Evolutionary conservation across 1,284 basidiomycete genomes (phyloP).

Genomic region (Meripilus lineatus): DNA sequence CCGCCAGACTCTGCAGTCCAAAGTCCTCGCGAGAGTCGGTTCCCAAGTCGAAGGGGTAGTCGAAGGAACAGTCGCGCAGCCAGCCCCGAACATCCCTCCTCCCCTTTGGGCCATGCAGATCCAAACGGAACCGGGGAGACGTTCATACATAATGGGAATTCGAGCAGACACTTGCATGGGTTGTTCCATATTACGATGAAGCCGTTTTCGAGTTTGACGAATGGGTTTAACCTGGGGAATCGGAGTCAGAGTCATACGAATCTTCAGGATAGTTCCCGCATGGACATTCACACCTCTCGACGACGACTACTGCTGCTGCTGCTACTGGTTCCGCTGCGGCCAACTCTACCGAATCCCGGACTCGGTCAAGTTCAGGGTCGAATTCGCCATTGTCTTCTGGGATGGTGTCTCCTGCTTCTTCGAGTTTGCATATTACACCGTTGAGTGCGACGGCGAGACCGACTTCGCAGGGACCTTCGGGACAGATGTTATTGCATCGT

Average conservation of each 20-base stretch:
- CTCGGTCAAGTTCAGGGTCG: constrained; percentile 4
- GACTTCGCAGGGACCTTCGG: constrained; percentile 24
- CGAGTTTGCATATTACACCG: constrained; percentile 1
- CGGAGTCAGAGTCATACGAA: constrained; percentile 33
- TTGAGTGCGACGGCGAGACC: constrained; percentile 17
- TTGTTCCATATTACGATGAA: constrained; percentile 62
- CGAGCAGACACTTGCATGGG: constrained; percentile 45
- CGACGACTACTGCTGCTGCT: constrained; percentile 7
- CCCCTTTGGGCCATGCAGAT: too few relatives aligned
- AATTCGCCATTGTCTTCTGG: constrained; percentile 12
- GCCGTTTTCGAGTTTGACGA: constrained; percentile 43
- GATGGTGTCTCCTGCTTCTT: constrained; percentile 3
- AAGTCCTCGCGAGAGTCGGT: constrained; percentile 8
- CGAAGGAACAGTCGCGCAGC: constrained; percentile 35
- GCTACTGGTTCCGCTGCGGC: background rate
- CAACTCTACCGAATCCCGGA: constrained; percentile 7
- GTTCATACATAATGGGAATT: constrained; percentile 46
- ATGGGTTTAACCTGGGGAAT: constrained; percentile 29
- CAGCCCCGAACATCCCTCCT: constrained; percentile 53
- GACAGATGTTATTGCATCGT: constrained; percentile 45
- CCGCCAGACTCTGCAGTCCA: constrained; percentile 18
- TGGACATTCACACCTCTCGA: constrained; percentile 12
- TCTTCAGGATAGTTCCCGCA: constrained; percentile 17
- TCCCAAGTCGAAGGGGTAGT: constrained; percentile 32
- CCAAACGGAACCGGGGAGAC: constrained; percentile 31